These are phyloP conservation scores for Paspalum vaginatum DNA, from an alignment of 176 grass and related monocot genomes.

Conservation along the genomic window DNA sequence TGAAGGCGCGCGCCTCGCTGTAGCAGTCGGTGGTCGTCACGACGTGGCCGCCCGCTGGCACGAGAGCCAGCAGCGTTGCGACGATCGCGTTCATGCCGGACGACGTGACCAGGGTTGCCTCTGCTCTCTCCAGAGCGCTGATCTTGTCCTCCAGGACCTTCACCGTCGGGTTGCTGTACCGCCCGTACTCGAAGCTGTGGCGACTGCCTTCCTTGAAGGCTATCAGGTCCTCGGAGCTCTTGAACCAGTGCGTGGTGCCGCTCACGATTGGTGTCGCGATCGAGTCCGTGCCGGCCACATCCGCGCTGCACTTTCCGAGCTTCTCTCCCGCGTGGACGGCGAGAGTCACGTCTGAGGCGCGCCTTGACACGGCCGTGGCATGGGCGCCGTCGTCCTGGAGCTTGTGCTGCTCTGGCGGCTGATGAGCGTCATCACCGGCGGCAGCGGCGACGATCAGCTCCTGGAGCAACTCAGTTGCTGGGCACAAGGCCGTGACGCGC, in stretches of 20 bases:
- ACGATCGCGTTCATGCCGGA: constrained; percentile 95
- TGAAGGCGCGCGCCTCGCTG: constrained; percentile 75
- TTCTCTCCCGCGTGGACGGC: constrained; percentile 84
- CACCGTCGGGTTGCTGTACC: constrained; percentile 77
- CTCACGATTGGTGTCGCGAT: too few species aligned
- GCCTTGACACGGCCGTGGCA: too few species aligned
- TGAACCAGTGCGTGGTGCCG: too few species aligned
- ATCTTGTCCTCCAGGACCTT: constrained; percentile 83
- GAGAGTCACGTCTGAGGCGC: constrained; percentile 66
- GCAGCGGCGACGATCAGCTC: neutral
- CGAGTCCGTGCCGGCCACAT: too few species aligned
- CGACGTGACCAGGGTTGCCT: constrained; percentile 72
- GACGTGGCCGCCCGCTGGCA: too few species aligned
- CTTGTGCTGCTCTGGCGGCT: too few species aligned
- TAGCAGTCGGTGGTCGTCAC: constrained; percentile 87
- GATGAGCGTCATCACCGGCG: too few species aligned
- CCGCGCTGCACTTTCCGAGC: too few species aligned
- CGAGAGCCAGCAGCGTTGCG: constrained; percentile 59
- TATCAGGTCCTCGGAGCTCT: constrained; percentile 64
- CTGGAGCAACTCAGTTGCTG: neutral
- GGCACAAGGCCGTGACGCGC: neutral
- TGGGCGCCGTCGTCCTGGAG: too few species aligned
- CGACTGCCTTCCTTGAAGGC: constrained; percentile 84
- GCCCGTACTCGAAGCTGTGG: constrained; percentile 78
- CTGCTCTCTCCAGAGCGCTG: constrained; percentile 75